These are phyloP conservation scores for Aschersonia sp. DNA, from an alignment of 2,329 filamentous ascomycete genomes.

Conservation along the genomic window DNA sequence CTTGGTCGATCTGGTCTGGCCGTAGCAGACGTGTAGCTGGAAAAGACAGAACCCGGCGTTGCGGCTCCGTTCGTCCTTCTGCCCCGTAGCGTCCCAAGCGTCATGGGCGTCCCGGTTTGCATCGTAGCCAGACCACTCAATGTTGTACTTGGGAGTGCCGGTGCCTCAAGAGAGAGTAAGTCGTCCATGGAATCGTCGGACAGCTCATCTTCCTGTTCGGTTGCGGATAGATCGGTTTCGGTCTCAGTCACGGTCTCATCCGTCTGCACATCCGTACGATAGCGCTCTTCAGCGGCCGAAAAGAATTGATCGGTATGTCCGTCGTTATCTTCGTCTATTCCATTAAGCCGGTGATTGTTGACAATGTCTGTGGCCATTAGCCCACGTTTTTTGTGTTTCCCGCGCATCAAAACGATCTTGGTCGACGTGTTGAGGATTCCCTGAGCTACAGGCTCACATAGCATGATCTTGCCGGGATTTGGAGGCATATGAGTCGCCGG, in stretches of 20 bases:
- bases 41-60: constrained; percentile 81
- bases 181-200: constrained; percentile 90
- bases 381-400: constrained; percentile 39
- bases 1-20: constrained; percentile 56
- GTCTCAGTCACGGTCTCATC: constrained; percentile 49
- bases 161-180: constrained; percentile 78
- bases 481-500: constrained; percentile 75
- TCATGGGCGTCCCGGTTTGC: constrained; percentile 68
- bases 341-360: constrained; percentile 31
- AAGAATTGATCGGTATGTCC: constrained; percentile 84
- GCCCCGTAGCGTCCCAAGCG: constrained; percentile 43
- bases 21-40: constrained; percentile 73
- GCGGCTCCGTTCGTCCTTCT: constrained; percentile 54
- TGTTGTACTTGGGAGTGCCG: constrained; percentile 60
- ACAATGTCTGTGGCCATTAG: constrained; percentile 32
- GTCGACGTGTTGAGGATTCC: constrained; percentile 65
- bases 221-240: constrained; percentile 45
- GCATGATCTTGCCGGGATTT: constrained; percentile 71
- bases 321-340: constrained; percentile 52
- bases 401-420: constrained; percentile 66
- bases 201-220: constrained; percentile 55
- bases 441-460: constrained; percentile 92
- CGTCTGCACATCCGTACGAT: constrained; percentile 40
- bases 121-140: constrained; percentile 69
- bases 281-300: constrained; percentile 73